Base-by-base conservation (phyloP, 495 filamentous ascomycete genomes). In the Trichoderma orchidacearum region DNA sequence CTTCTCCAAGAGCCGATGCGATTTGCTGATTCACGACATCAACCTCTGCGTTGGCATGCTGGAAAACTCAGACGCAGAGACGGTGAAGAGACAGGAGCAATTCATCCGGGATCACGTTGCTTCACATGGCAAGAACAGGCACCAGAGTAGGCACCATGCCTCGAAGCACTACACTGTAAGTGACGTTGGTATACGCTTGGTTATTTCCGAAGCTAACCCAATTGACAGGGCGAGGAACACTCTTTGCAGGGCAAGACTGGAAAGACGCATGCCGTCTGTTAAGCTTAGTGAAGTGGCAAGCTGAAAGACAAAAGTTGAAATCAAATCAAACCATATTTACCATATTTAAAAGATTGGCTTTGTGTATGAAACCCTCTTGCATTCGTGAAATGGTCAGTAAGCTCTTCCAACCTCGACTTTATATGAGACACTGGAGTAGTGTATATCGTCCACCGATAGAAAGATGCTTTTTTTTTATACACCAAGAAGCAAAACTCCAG, bases 241-340 rank as follows among this genome's bases (percentile, higher is more conserved):
- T 87, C 82, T 31, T 68, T 95, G 68, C 88, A 95, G 76, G 89
- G 88, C 3, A 89, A 90, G 80, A 79, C 78, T 55, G 89, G 89
- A 48, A 95, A 95, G 81, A 89, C 89, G 12, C 89, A 94, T 67
- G 83, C 80, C 31, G 75, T 91, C 55, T 95, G 89, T 72, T 93
- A 84, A 60, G 50, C 6, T n/a, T n/a, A n/a, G 51, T 23, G 54
- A 13, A 18, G 36, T 5, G 17, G 51, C 12, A 15, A 15, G 23
- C 2, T 12, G 41, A 23, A 13, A 48, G 27, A 23, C 5, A 23
- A 23, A 45, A 12, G 12, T n/a, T 25, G 0, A 48, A 17, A 25
- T n/a, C n/a, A n/a, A n/a, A n/a, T n/a, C n/a, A n/a, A n/a, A n/a
- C n/a, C n/a, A n/a, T n/a, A n/a, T n/a, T n/a, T n/a, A n/a, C n/a